A percentile compares a stretch with the other conserved stretches of the same genome.
Evolutionary conservation across 179 eudicot genomes (phyloP).

Genomic region (Heliamphora pulchella): DNA sequence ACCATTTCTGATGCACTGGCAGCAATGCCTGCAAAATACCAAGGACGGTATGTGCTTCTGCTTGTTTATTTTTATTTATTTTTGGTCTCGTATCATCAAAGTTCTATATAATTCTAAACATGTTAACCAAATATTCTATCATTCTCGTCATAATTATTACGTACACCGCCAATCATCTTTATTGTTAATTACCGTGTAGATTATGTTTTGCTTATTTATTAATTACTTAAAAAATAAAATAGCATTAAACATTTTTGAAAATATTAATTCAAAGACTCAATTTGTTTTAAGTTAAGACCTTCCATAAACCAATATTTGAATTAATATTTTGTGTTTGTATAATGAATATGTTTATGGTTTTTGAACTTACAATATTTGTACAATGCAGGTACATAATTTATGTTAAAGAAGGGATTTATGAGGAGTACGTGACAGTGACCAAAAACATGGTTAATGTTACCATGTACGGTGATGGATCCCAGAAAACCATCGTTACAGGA

Average conservation of each 20-base stretch:
- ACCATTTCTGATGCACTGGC: conserved; percentile 52
- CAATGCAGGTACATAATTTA: conserved; percentile 47
- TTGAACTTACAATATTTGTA: background rate
- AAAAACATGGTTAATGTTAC: conserved; percentile 55
- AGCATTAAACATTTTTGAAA: no score
- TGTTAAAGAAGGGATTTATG: conserved; percentile 56
- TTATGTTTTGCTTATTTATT: no score
- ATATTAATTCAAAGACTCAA: background rate
- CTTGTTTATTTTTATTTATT: no score
- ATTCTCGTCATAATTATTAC: no score
- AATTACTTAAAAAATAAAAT: no score
- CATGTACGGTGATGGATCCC: conserved; percentile 82
- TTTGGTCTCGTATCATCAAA: no score
- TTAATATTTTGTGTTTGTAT: background rate
- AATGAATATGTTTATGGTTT: background rate
- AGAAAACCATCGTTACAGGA: conserved; percentile 61
- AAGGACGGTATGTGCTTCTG: conserved; percentile 39
- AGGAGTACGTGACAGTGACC: conserved; percentile 56
- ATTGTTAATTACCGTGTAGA: no score
- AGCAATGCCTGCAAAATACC: conserved; percentile 39
- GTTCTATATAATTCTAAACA: no score
- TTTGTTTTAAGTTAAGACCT: background rate
- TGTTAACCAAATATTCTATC: no score
- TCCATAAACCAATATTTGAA: background rate
- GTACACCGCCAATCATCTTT: background rate